Base-by-base conservation (phyloP, 805 yeast genomes). In the Helenozyma rhizophorensis region DNA sequence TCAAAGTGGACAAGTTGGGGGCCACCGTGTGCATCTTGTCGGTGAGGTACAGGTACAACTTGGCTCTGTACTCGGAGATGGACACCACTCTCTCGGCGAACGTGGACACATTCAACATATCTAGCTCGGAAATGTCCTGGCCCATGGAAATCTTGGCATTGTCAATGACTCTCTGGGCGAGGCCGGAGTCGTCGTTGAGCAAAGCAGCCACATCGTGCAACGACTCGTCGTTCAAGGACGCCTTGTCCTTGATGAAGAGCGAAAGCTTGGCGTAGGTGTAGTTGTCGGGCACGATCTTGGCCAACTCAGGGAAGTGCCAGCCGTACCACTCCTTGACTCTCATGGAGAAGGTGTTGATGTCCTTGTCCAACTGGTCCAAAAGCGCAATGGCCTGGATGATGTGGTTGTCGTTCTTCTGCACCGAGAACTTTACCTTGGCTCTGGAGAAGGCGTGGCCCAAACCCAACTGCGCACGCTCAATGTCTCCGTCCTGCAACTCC, bases 101-200 rank as follows among this genome's bases (percentile, higher is more conserved):
- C 22, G 90, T 78, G 46, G 82, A 65, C 39, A 93, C 89, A 60
- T 89, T 89, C 45, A 76, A 78, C 93, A 93, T 86, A 65, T 93
- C 98, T 59, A 82, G 80, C 63, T 85, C 95, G 46, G 95, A 82
- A 49, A 93, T 78, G 65, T 93, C 98, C 70, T 90, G 97, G 64
- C 98, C 98, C 98, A 93, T 93, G 28, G 97, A 88, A 53, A 90
- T 88, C 72, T 85, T 81, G 43, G 97, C 95, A 50, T 95, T 89
- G 61, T 87, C 96, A 52, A 90, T 83, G 49, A 90, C 78, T 63
- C 81, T 80, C 71, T 88, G 88, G 43, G 96, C 96, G 37, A 66
- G 50, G 45, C 85, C 96, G 40, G 96, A 87, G 61, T 88, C 96
- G 50, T 90, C 96, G 58, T 85, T 80, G 48, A 84, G 79, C 51